Conservation (phyloP, 2,329 filamentous ascomycete species). For the Claviceps maximensis region DNA sequence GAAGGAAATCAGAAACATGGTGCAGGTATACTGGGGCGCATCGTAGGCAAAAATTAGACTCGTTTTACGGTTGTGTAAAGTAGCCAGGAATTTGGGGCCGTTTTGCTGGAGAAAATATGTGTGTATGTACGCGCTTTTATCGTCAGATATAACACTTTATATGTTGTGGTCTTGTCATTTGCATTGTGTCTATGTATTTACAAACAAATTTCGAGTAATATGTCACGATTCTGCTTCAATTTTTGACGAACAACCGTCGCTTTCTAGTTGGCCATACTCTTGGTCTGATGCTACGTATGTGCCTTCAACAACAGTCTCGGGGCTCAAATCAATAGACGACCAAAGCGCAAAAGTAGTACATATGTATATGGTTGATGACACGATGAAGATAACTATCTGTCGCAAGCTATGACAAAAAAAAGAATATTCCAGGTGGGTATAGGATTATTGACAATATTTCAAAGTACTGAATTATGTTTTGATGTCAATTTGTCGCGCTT, state of each 20-base stretch:
- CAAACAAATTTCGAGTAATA: background rate
- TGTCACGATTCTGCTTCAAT: background rate
- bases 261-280: too few relatives aligned
- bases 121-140: background rate
- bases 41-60: constrained; percentile 16
- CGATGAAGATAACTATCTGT: background rate
- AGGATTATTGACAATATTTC: background rate
- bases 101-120: background rate
- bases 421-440: constrained; percentile 1
- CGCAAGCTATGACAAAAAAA: background rate
- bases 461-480: background rate
- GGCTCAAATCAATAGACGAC: background rate
- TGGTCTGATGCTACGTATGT: too few relatives aligned
- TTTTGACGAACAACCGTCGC: too few relatives aligned
- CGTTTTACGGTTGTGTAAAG: background rate
- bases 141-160: background rate
- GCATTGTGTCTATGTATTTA: constrained; percentile 9
- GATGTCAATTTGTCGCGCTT: background rate
- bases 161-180: constrained; percentile 6
- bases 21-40: constrained; percentile 27
- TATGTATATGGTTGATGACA: background rate
- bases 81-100: background rate
- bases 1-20: constrained; percentile 33
- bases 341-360: background rate
- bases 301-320: background rate